phyloP scores from a whole-genome alignment of 345 rosid species.

The Theobroma cacao region DNA sequence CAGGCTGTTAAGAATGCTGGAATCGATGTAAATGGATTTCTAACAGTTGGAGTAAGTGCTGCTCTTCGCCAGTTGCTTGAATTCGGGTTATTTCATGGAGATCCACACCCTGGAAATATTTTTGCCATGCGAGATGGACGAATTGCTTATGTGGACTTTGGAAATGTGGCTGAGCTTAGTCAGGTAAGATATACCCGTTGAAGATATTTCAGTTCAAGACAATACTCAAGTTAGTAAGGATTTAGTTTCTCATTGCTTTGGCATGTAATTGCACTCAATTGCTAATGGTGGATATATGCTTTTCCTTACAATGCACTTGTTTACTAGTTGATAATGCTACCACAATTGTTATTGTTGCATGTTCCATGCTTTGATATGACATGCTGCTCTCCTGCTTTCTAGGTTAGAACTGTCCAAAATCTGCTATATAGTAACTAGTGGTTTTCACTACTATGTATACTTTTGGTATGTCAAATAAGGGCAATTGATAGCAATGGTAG shows the following conservation, averaged over 20 bases:
- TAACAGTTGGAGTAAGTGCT: slow-evolving; percentile 97
- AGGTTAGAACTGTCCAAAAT: not conserved
- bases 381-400: not conserved
- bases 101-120: slow-evolving; percentile 99
- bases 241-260: not conserved
- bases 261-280: not conserved
- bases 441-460: not conserved
- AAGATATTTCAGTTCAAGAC: not conserved
- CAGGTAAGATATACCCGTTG: slow-evolving; percentile 50
- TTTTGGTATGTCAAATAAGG: not conserved
- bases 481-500: not conserved
- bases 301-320: not conserved
- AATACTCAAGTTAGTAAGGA: not conserved
- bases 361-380: not conserved
- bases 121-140: slow-evolving; percentile 99
- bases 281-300: no score
- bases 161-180: slow-evolving; percentile 97
- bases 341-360: not conserved
- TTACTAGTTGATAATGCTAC: slow-evolving; percentile 1
- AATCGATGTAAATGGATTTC: slow-evolving; percentile 79
- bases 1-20: slow-evolving; percentile 95
- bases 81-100: slow-evolving; percentile 95
- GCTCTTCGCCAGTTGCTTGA: slow-evolving; percentile 90
- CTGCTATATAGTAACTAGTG: not conserved
- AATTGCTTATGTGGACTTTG: slow-evolving; percentile 97